phyloP scores from a whole-genome alignment of 2,329 filamentous ascomycete species.

The Neofusicoccum cordaticola region DNA sequence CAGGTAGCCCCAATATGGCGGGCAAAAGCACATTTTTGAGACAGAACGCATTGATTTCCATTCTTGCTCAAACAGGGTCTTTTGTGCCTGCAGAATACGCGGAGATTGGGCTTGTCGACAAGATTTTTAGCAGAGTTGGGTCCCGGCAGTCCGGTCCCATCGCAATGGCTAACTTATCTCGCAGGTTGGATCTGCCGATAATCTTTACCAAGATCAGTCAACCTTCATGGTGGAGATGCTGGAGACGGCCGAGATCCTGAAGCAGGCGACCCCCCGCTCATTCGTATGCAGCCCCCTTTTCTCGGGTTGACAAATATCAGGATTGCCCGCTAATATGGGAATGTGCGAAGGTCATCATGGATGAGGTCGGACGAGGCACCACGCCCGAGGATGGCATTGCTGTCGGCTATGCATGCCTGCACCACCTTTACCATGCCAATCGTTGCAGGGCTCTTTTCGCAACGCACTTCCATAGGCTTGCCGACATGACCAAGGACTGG shows the following conservation, averaged over 20 bases:
- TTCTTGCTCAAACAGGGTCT: slow-evolving; percentile 87
- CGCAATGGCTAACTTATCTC: neutral
- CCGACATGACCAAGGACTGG: slow-evolving; percentile 67
- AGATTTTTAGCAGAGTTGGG: slow-evolving; percentile 74
- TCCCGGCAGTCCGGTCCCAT: neutral
- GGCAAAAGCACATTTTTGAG: slow-evolving; percentile 95
- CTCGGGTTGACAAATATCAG: neutral
- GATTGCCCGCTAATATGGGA: neutral
- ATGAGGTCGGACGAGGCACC: slow-evolving; percentile 92
- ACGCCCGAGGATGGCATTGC: slow-evolving; percentile 90
- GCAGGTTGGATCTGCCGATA: slow-evolving; percentile 81
- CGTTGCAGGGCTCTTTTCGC: slow-evolving; percentile 82
- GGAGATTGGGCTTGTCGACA: slow-evolving; percentile 87
- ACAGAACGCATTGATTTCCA: slow-evolving; percentile 91
- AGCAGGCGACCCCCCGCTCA: slow-evolving; percentile 74
- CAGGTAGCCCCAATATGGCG: slow-evolving; percentile 79
- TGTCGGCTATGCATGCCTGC: slow-evolving; percentile 82
- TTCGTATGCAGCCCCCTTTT: slow-evolving; percentile 56
- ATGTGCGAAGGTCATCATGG: slow-evolving; percentile 67
- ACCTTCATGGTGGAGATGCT: slow-evolving; percentile 99
- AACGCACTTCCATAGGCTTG: slow-evolving; percentile 86
- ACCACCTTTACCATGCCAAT: slow-evolving; percentile 78
- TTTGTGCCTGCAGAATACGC: slow-evolving; percentile 89
- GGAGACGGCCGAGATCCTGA: slow-evolving; percentile 87
- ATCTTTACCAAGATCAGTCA: slow-evolving; percentile 89